Conservation (phyloP, 2,329 filamentous ascomycete genomes). For the Lasiodiplodia theobromae region DNA sequence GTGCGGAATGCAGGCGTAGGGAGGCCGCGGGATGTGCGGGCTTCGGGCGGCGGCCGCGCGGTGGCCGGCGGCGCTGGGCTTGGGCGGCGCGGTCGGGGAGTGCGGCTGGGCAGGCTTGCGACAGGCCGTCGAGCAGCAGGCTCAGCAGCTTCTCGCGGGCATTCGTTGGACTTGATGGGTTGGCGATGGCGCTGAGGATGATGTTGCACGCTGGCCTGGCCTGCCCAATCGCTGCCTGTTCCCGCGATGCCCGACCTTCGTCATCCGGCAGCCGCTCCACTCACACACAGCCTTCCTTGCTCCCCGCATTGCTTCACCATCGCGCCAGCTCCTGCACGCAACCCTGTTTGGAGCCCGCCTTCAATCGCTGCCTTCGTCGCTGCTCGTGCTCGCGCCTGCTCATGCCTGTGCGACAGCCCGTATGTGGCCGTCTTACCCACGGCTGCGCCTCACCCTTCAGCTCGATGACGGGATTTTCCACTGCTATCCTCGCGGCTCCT, state of each 20-base stretch:
- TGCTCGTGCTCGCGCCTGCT: constrained; percentile 1
- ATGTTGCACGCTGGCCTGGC: constrained; percentile 16
- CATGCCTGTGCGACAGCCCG: neutral
- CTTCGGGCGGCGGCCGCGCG: constrained; percentile 13
- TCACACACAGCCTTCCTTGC: neutral
- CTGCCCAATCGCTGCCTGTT: constrained; percentile 8
- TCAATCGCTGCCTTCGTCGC: neutral
- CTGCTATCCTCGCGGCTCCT: constrained; percentile 7
- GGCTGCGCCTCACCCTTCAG: neutral
- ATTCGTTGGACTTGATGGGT: neutral
- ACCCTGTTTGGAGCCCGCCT: neutral
- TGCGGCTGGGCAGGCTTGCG: constrained; percentile 69
- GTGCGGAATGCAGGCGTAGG: constrained; percentile 19
- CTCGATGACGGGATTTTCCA: neutral
- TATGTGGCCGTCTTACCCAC: neutral
- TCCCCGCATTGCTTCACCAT: constrained; percentile 11
- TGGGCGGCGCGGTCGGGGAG: constrained; percentile 9
- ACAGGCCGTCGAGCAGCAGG: constrained; percentile 69
- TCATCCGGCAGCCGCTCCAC: constrained; percentile 15
- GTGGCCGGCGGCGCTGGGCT: constrained; percentile 21
- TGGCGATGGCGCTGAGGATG: neutral
- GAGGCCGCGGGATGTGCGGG: constrained; percentile 19
- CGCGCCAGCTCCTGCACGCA: constrained; percentile 1
- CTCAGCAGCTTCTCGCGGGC: neutral
- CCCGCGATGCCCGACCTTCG: constrained; percentile 15